Evolutionary conservation across 2,329 filamentous ascomycete genomes (phyloP).

Genomic region (Botrytis porri): DNA sequence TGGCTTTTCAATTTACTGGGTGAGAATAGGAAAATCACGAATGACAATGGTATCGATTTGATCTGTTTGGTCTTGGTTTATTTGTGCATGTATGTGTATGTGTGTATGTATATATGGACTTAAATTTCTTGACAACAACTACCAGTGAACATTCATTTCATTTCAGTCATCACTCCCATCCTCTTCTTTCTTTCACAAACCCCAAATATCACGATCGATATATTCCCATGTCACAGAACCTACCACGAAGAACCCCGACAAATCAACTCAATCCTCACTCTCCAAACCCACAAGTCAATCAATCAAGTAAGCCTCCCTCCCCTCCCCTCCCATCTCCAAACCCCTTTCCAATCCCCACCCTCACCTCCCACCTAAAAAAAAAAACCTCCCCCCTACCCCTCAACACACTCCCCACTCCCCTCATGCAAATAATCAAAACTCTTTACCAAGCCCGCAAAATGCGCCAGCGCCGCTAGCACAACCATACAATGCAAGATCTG

Average conservation of each 20-base stretch:
- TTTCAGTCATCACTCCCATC: too few species aligned
- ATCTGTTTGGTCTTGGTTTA: background rate
- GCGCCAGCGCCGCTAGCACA: slow-evolving; percentile 28
- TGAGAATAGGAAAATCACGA: background rate
- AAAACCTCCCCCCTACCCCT: background rate
- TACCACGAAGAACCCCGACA: too few species aligned
- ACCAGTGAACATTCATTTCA: background rate
- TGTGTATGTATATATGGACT: background rate
- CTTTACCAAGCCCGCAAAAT: slow-evolving; percentile 13
- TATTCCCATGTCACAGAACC: too few species aligned
- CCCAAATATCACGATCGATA: too few species aligned
- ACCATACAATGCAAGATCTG: slow-evolving; percentile 38
- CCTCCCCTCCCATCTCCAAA: too few species aligned
- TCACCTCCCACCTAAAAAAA: background rate
- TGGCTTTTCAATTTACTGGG: background rate
- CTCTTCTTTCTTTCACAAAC: too few species aligned
- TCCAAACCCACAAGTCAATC: too few species aligned
- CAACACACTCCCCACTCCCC: background rate
- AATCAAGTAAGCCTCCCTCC: too few species aligned
- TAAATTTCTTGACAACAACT: background rate
- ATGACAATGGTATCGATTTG: background rate
- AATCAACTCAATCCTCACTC: too few species aligned
- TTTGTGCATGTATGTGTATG: background rate
- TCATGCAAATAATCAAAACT: slow-evolving; percentile 11
- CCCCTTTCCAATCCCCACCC: background rate